Percentiles rank a stretch among this genome's conserved stretches.
Conservation (phyloP, 306 rosid genomes). For the Cyamopsis tetragonoloba region DNA sequence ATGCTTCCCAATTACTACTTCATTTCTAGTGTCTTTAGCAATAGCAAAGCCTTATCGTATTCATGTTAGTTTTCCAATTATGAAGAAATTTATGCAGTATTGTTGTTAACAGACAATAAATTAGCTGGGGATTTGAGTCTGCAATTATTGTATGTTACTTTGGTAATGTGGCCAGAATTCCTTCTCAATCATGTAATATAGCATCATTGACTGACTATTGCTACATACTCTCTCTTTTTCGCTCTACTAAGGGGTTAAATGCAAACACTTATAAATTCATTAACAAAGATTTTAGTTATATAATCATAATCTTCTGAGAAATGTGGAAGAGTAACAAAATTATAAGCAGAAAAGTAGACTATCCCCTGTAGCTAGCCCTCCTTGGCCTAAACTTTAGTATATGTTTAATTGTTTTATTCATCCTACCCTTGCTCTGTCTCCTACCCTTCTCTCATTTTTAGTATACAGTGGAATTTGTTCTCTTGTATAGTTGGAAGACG, state of each 20-base stretch:
- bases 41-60: not conserved
- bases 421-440: not conserved
- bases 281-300: too few species aligned
- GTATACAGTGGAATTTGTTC: not conserved
- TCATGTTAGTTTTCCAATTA: constrained; percentile 7
- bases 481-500: not conserved
- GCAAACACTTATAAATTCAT: not conserved
- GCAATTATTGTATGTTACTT: not conserved
- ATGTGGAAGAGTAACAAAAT: not conserved
- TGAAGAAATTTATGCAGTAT: not conserved
- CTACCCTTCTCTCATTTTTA: not conserved
- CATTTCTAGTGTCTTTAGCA: not conserved
- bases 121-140: not conserved
- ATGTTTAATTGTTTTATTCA: not conserved
- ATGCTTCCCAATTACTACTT: not conserved
- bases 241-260: not conserved
- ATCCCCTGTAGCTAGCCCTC: not conserved
- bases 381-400: not conserved
- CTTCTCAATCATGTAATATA: not conserved
- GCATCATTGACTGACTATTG: not conserved
- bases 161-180: not conserved
- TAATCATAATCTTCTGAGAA: constrained; percentile 11
- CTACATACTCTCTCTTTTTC: not conserved
- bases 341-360: not conserved
- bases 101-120: not conserved